Conservation (phyloP, 1,284 basidiomycete species). For the Irpex rosettiformis region DNA sequence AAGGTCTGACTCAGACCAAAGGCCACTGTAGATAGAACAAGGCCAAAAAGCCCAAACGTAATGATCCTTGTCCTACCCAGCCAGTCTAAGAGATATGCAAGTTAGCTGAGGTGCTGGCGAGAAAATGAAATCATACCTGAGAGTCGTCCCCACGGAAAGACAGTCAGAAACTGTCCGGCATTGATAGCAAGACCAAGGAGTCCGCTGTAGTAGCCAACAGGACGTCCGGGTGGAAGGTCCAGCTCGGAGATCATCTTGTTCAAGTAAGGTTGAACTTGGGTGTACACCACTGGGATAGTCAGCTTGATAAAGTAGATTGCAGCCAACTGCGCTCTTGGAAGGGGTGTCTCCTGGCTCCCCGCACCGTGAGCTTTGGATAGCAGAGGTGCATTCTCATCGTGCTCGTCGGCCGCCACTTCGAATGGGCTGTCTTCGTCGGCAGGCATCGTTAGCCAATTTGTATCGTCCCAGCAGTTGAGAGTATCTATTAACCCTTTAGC, state of each 20-base stretch:
- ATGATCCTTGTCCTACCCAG: constrained; percentile 61
- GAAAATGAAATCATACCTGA: constrained; percentile 24
- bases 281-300: constrained; percentile 25
- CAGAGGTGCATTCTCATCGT: background rate
- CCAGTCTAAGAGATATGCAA: constrained; percentile 36
- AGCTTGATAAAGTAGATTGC: constrained; percentile 30
- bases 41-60: constrained; percentile 47
- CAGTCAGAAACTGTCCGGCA: constrained; percentile 26
- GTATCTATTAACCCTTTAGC: background rate
- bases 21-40: constrained; percentile 43
- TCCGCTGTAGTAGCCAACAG: constrained; percentile 32
- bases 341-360: constrained; percentile 14
- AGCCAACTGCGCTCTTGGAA: constrained; percentile 28
- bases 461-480: background rate
- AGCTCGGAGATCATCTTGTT: constrained; percentile 33
- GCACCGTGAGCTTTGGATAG: background rate
- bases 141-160: constrained; percentile 32
- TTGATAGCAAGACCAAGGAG: constrained; percentile 21
- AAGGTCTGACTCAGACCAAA: constrained; percentile 58
- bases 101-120: background rate
- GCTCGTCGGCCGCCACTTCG: background rate
- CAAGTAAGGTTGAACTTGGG: constrained; percentile 33
- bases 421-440: background rate
- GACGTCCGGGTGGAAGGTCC: constrained; percentile 11
- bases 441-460: background rate